Conservation (phyloP, 306 rosid species). For the Gynostemma pentaphyllum region DNA sequence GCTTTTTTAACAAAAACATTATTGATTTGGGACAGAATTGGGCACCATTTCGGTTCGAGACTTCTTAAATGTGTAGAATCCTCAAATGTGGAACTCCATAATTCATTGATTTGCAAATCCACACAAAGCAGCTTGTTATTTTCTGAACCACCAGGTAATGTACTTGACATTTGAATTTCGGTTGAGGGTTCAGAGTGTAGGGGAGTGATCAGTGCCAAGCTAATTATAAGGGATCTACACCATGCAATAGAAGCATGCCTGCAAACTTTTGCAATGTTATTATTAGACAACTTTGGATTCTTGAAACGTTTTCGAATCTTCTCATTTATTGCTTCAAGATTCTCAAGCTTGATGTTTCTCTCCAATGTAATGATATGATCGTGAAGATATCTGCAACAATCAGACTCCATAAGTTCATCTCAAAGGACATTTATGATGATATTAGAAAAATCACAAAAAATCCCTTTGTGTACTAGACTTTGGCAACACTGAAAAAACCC, state of each 20-base stretch:
- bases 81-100: constrained; percentile 79
- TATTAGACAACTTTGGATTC: constrained; percentile 69
- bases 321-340: constrained; percentile 88
- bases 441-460: not conserved
- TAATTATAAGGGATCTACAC: constrained; percentile 76
- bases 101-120: constrained; percentile 64
- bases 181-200: constrained; percentile 25
- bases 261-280: constrained; percentile 71
- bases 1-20: constrained; percentile 37
- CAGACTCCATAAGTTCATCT: not conserved
- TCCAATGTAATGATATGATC: constrained; percentile 55
- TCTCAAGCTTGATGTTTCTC: constrained; percentile 67
- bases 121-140: constrained; percentile 55
- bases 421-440: not conserved
- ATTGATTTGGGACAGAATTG: constrained; percentile 46
- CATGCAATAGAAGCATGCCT: constrained; percentile 88
- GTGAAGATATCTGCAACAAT: constrained; percentile 67
- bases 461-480: not conserved
- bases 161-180: constrained; percentile 35
- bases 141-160: constrained; percentile 42
- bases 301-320: constrained; percentile 89
- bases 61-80: constrained; percentile 39
- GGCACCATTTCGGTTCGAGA: constrained; percentile 55
- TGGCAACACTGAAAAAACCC: not conserved
- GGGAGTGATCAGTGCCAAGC: constrained; percentile 69